These are phyloP conservation scores for Beauveria varroae DNA, from an alignment of 2,329 filamentous ascomycete genomes.

Conservation along the genomic window DNA sequence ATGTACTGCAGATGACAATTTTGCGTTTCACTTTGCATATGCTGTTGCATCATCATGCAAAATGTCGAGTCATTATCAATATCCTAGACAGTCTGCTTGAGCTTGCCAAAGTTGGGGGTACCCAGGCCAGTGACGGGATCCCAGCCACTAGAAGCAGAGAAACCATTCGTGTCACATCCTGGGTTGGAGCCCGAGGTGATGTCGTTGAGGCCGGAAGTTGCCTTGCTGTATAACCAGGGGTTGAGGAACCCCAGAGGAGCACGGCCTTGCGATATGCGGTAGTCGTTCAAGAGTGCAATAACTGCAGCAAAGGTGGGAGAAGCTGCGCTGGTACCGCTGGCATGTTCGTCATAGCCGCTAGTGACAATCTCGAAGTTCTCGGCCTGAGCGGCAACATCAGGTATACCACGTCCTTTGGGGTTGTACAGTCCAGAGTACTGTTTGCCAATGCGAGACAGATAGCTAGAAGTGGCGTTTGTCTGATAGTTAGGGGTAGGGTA, in stretches of 20 bases:
- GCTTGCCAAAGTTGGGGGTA: slow-evolving; percentile 4
- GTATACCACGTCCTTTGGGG: slow-evolving; percentile 7
- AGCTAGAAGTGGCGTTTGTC: not conserved
- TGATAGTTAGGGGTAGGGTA: slow-evolving; percentile 2
- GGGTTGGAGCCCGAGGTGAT: slow-evolving; percentile 14
- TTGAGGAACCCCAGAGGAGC: slow-evolving; percentile 37
- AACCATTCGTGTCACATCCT: slow-evolving; percentile 12
- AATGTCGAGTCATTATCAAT: not conserved
- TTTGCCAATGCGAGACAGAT: not conserved
- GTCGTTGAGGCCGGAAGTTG: slow-evolving; percentile 16
- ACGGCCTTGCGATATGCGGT: slow-evolving; percentile 26
- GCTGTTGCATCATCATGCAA: too few relatives aligned
- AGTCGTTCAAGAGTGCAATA: slow-evolving; percentile 36
- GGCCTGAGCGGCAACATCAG: slow-evolving; percentile 1
- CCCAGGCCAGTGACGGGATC: slow-evolving; percentile 23
- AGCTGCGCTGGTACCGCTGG: slow-evolving; percentile 24
- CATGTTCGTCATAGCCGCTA: not conserved
- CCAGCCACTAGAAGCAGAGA: slow-evolving; percentile 21
- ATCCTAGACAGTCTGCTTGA: slow-evolving; percentile 2
- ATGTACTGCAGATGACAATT: not conserved
- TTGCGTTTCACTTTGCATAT: too few relatives aligned
- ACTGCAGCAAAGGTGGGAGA: slow-evolving; percentile 34
- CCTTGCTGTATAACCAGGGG: slow-evolving; percentile 29
- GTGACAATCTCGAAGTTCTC: not conserved
- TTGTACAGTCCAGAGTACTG: slow-evolving; percentile 1